Base-by-base conservation (phyloP, 129 eudicot species). In the Artemisia argyi region DNA sequence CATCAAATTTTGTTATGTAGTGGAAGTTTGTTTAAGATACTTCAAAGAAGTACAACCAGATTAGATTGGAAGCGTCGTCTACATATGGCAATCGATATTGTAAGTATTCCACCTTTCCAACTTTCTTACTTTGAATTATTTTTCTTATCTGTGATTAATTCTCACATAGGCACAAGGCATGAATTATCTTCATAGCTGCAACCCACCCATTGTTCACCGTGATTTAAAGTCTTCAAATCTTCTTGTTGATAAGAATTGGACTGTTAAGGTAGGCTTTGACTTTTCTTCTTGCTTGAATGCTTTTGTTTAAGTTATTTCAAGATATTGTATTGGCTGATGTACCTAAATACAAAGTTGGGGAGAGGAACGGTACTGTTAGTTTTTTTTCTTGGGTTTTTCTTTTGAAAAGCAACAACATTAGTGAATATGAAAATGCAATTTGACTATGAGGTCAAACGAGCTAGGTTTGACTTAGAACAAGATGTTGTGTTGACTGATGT, bases 181-280 rank as follows among this genome's bases (percentile, higher is more conserved):
- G 92, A 91, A 86, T 80, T 88, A 91, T 75, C 96, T 91, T 80
- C 97, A 91, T 69, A 85, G 72, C 59, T 83, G 79, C 83, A 85
- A 73, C 26, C 97, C 97, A 14, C 97, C 97, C 48, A 86, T 91
- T 18, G 71, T 91, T 46, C 97, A 91, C 67, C 26, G 26, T 1
- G 26, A 24, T 24, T 24, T 24, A 2, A 24, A 24, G 26, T 24
- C 26, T 24, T 2, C 2, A 24, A 24, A 24, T 24, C 26, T 24
- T 24, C 26, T 24, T 24, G 26, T 24, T 1, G 26, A 24, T 24
- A 24, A 24, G 26, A 24, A 24, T 24, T 24, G 26, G 26, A 2
- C 2, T 1, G 26, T 24, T 1, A 24, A 24, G 96, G 97, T 86
- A 22, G 26, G 79, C 7, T 5, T 17, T 53, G n/a, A n/a, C n/a